A percentile compares a stretch with the other conserved stretches of the same genome.
phyloP scores from a whole-genome alignment of 2,329 filamentous ascomycete genomes.

The Tolypocladium endophyticum region DNA sequence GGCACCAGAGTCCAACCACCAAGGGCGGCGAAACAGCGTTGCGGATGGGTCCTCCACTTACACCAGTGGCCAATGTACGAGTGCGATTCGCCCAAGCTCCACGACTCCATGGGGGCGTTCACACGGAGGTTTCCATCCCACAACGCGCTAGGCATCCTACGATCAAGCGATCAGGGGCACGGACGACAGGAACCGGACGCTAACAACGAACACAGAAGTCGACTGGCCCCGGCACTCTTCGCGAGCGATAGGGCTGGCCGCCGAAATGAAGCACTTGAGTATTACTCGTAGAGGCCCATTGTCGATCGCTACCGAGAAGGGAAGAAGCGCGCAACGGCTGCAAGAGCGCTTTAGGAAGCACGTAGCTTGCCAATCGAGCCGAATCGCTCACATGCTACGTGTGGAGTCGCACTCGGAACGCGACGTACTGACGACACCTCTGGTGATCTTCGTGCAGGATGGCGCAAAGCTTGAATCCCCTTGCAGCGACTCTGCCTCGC shows the following conservation, averaged over 20 bases:
- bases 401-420: not conserved
- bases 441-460: not conserved
- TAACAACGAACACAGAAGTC: not conserved
- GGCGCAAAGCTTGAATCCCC: not conserved
- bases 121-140: conserved; percentile 33
- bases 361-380: not conserved
- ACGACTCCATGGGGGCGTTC: conserved; percentile 27
- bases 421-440: not conserved
- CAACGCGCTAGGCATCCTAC: not conserved
- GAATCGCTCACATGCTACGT: not conserved
- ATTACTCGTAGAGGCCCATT: not conserved
- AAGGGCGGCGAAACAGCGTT: not conserved
- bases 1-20: not conserved
- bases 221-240: not conserved
- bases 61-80: not conserved
- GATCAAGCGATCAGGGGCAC: not conserved
- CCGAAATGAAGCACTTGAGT: not conserved
- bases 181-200: not conserved
- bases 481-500: not conserved
- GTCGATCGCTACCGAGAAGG: not conserved
- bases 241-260: not conserved
- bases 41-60: not conserved
- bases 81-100: conserved; percentile 7
- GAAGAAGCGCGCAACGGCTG: not conserved
- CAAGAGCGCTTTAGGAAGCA: not conserved